phyloP scores from a whole-genome alignment of 345 rosid genomes.

The Bretschneidera sinensis region DNA sequence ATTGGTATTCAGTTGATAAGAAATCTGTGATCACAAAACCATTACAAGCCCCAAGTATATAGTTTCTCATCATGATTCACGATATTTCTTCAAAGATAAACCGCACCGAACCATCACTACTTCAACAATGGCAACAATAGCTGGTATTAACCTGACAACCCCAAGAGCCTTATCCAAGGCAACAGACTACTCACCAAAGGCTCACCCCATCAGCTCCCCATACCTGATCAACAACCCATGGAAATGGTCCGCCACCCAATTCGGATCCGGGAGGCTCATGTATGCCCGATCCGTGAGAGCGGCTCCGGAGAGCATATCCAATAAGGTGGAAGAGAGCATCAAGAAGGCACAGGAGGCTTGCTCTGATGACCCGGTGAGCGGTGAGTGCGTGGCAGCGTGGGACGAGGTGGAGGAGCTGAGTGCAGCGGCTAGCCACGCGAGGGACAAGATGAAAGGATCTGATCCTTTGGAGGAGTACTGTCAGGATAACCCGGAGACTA shows the following conservation, averaged over 20 bases:
- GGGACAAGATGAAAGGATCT: conserved; percentile 68
- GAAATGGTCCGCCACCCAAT: conserved; percentile 26
- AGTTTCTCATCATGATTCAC: no score
- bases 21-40: conserved; percentile 36
- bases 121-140: conserved; percentile 57
- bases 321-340: conserved; percentile 81
- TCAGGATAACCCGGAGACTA: conserved; percentile 88
- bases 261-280: conserved; percentile 30
- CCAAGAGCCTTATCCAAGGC: conserved; percentile 34
- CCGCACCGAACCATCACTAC: no score
- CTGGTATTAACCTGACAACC: conserved; percentile 42
- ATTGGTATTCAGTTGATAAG: conserved; percentile 60
- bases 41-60: conserved; percentile 14
- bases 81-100: no score
- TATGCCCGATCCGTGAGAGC: conserved; percentile 44
- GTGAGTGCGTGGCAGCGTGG: conserved; percentile 98
- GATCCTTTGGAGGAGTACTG: conserved; percentile 88
- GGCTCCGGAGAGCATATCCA: conserved; percentile 64
- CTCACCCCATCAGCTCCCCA: conserved; percentile 17
- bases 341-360: conserved; percentile 76
- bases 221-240: conserved; percentile 41
- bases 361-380: conserved; percentile 75
- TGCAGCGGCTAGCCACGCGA: conserved; percentile 93
- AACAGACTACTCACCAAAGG: conserved; percentile 24
- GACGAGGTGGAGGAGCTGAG: conserved; percentile 99